Conservation (phyloP, 2,329 filamentous ascomycete species). For the Cladosporium sp. region DNA sequence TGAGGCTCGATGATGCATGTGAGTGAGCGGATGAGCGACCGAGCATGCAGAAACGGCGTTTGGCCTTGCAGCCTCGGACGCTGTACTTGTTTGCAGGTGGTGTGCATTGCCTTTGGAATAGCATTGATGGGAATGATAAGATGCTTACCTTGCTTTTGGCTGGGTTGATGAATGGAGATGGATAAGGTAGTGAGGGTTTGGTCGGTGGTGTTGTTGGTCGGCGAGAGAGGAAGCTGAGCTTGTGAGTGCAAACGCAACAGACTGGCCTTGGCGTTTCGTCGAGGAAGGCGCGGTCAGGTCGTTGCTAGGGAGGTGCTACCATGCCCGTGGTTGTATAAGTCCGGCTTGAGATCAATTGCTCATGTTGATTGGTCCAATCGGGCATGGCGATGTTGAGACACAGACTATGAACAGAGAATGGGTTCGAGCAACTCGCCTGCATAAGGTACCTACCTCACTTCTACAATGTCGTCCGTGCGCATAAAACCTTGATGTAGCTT, state of each 20-base stretch:
- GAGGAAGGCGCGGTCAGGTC: background rate
- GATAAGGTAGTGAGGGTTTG: background rate
- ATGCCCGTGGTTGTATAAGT: background rate
- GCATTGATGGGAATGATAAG: background rate
- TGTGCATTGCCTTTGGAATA: background rate
- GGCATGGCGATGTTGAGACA: too few relatives aligned
- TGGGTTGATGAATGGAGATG: background rate
- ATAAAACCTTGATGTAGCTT: too few relatives aligned
- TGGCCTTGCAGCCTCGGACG: background rate
- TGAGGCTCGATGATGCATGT: background rate
- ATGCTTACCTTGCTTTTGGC: background rate
- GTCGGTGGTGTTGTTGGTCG: background rate
- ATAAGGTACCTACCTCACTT: too few relatives aligned
- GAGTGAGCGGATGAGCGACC: background rate
- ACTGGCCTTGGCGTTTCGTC: background rate
- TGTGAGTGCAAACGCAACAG: background rate
- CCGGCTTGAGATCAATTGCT: background rate
- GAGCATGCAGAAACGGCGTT: background rate
- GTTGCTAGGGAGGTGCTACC: background rate
- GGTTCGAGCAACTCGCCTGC: too few relatives aligned
- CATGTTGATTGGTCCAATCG: too few relatives aligned
- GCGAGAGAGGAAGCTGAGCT: slow-evolving; percentile 1
- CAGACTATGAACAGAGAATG: too few relatives aligned
- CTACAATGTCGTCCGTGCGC: too few relatives aligned
- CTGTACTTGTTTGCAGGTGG: background rate